Base-by-base conservation (phyloP, 2,329 filamentous ascomycete genomes). In the Cytospora piceicola region DNA sequence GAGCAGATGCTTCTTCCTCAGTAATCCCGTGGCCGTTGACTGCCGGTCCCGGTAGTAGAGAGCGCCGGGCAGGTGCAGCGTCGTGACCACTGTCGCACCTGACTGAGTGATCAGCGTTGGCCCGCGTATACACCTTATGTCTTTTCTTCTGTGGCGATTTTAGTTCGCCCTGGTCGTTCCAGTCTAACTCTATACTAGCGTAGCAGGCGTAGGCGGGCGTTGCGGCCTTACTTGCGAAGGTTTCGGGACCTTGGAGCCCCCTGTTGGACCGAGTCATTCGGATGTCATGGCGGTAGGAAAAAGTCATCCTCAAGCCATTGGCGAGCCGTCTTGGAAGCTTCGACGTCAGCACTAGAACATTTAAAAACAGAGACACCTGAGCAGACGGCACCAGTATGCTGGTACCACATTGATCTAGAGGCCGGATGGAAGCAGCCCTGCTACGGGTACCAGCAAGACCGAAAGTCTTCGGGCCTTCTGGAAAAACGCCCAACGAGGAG, bases 401-500 rank as follows among this genome's bases (percentile, higher is more conserved):
- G 60, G 55, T 54, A 66, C 55, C 57, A 66, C 46, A 29, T 42
- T 32, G 55, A 55, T 61, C 5, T 30, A 61, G 46, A 51, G 57
- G 52, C 56, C 61, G 61, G 65, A 36, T 67, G 65, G 58, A 58
- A 59, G 63, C 58, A 62, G 54, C 36, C 39, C 11, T 24, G 57
- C 64, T 55, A 59, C 39, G 54, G 39, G 34, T 39, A 52, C 30
- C 51, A 63, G 32, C n/a, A 42, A 60, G 65, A 52, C 61, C 65
- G 58, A 65, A 67, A 62, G 58, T 58, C 42, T 24, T 65, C 63
- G 65, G 62, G 36, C 52, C 49, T 34, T 39, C 39, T 63, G 61
- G 53, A 57, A 30, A 54, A 30, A 54, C 57, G 61, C 39, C 53
- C 29, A 51, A 46, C 53, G 49, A 29, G 36, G 51, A 42, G 27